Conservation (phyloP, 169 alveolate genomes). For the Babesia gibsoni region DNA sequence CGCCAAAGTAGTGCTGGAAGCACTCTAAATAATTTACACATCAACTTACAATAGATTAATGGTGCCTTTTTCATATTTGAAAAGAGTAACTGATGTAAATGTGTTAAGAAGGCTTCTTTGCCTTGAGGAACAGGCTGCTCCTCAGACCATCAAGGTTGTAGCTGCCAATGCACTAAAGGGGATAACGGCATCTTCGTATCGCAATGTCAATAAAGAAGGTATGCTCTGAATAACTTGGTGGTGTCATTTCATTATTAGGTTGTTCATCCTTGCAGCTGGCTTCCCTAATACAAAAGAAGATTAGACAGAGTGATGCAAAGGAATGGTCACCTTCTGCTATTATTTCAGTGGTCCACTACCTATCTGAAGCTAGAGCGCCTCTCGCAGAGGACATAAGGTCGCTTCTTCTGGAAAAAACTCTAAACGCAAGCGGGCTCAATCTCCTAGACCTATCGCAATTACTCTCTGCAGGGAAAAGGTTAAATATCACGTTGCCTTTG, state of each 20-base stretch:
- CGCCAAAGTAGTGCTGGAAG: conserved; percentile 30
- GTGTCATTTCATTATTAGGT: too few relatives aligned
- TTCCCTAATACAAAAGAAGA: conserved; percentile 1
- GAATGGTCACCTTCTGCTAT: conserved; percentile 16
- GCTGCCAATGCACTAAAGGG: conserved; percentile 10
- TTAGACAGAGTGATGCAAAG: conserved; percentile 13
- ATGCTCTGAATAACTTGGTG: too few relatives aligned
- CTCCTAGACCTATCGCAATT: conserved; percentile 31
- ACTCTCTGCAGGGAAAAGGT: neutral
- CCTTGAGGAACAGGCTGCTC: neutral
- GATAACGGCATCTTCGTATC: too few relatives aligned
- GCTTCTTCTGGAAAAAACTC: neutral
- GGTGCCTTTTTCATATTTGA: conserved; percentile 30
- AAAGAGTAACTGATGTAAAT: neutral
- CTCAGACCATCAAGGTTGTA: conserved; percentile 25
- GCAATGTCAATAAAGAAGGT: too few relatives aligned
- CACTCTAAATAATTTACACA: neutral
- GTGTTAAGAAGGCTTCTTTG: conserved; percentile 11
- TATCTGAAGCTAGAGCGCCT: neutral
- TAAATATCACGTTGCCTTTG: neutral
- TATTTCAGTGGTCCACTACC: conserved; percentile 21
- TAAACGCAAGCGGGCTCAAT: neutral
- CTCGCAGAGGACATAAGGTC: neutral
- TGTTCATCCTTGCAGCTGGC: neutral
- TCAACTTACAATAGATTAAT: neutral